Percentiles rank a stretch among this genome's conserved stretches.
phyloP scores from a whole-genome alignment of 2,329 filamentous ascomycete genomes.

The Trichoderma asperellum region DNA sequence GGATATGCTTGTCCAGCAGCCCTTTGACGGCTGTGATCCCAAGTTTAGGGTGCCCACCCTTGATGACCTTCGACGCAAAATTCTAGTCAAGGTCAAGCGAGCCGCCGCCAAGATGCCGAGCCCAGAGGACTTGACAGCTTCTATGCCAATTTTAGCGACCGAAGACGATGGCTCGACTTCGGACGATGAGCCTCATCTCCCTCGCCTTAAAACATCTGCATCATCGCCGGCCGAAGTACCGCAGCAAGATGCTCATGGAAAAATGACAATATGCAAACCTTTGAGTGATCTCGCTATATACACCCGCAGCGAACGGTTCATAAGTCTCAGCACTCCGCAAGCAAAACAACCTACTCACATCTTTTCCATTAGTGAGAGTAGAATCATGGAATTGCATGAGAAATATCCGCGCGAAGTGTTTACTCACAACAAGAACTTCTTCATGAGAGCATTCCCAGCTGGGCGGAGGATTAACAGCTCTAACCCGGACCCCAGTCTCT shows the following conservation, averaged over 20 bases:
- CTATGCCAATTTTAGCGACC: conserved; percentile 37
- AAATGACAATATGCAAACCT: conserved; percentile 67
- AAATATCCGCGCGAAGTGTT: conserved; percentile 77
- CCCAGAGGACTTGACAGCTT: conserved; percentile 38
- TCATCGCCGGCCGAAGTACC: conserved; percentile 19
- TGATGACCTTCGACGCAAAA: conserved; percentile 74
- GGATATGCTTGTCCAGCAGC: conserved; percentile 68
- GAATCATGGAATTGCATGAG: conserved; percentile 61
- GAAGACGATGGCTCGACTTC: conserved; percentile 49
- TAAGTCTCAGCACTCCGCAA: conserved; percentile 67
- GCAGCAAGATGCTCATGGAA: conserved; percentile 43
- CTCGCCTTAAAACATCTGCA: not conserved
- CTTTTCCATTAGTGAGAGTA: conserved; percentile 86
- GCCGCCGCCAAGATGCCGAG: conserved; percentile 44
- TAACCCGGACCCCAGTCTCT: conserved; percentile 91
- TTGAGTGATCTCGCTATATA: conserved; percentile 81
- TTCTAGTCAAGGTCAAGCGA: conserved; percentile 80
- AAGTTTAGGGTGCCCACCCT: conserved; percentile 67
- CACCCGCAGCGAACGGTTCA: conserved; percentile 83
- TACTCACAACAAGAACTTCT: conserved; percentile 80
- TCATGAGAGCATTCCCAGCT: conserved; percentile 92
- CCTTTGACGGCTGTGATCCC: conserved; percentile 55
- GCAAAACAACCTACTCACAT: conserved; percentile 68
- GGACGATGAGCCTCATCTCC: conserved; percentile 47
- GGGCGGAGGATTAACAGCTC: conserved; percentile 78